Evolutionary conservation across 164 flowering plant species (phyloP), one percentile per base, ranked within the genome.

Genomic region (Cinnamomum chago): DNA sequence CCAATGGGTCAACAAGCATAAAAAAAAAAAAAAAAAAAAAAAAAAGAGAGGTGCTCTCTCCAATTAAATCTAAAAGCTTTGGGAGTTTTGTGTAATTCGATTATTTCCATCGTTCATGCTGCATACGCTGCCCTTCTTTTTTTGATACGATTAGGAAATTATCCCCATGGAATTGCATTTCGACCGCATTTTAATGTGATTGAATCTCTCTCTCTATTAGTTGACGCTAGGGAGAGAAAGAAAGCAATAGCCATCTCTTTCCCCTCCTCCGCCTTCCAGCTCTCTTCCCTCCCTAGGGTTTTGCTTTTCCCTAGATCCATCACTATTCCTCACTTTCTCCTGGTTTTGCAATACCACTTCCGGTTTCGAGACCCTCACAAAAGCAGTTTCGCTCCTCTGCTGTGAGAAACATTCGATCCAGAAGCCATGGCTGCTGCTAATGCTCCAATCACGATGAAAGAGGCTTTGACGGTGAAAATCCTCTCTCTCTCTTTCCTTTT

Each of bases 391-490:
- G 6, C 5, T 5, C 13, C 67, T 14, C 68, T 40, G 14, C 22
- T 35, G 33, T 4, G n/a, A 66, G 25, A 50, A 33, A 62, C 73
- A 78, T 51, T 69, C 76, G 87, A 84, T 83, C 85, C 72, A 72
- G 81, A 70, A 76, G 73, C 86, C 91, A 95, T 95, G 99, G 97
- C 98, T 80, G 94, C 98, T 27, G 99, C 99, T 15, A 93, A 79
- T 80, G 99, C 99, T 68, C 99, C 99, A 76, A 93, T 95, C 87
- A 77, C 92, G 76, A 95, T 95, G 99, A 90, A 86, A 72, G 99
- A 95, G 80, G 88, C 90, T 71, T 74, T 95, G 55, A 93, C 97
- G 81, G 98, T 96, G 28, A 75, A 85, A 79, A 24, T 35, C 50
- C 18, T 58, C 65, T 67, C 65, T 67, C 58, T 30, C 33, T 4